phyloP scores from a whole-genome alignment of 805 yeast genomes.

The Yarrowia yakushimensis region DNA sequence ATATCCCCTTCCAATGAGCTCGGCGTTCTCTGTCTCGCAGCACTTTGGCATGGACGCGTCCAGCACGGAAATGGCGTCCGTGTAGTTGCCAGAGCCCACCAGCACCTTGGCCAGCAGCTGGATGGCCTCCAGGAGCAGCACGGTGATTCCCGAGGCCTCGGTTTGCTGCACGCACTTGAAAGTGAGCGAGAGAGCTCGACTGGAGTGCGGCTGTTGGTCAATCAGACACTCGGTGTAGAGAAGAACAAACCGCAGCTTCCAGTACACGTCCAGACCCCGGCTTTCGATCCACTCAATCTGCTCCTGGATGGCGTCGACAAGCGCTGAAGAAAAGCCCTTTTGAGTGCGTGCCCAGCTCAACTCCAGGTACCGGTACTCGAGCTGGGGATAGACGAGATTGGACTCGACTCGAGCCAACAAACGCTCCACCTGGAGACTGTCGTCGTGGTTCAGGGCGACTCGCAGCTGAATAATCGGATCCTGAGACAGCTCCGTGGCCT shows the following conservation, averaged over 20 bases:
- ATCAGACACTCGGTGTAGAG: constrained; percentile 9
- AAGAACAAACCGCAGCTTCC: constrained; percentile 35
- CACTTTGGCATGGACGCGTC: constrained; percentile 46
- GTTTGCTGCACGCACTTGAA: constrained; percentile 51
- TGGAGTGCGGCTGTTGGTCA: constrained; percentile 36
- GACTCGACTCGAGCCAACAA: background rate
- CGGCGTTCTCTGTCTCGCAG: constrained; percentile 42
- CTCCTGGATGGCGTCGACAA: background rate
- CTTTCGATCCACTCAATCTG: constrained; percentile 15
- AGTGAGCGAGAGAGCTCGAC: constrained; percentile 50
- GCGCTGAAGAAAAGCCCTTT: constrained; percentile 10
- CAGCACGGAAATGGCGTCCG: constrained; percentile 47
- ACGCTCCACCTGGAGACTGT: background rate
- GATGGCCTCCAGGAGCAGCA: constrained; percentile 47
- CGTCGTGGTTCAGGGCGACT: constrained; percentile 5
- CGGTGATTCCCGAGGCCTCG: constrained; percentile 45
- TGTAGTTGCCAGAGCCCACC: constrained; percentile 41
- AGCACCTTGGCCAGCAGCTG: constrained; percentile 47
- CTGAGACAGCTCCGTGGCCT: background rate
- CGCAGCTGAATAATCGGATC: constrained; percentile 3
- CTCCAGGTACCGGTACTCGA: constrained; percentile 1
- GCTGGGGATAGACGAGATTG: background rate
- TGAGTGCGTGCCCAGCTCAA: constrained; percentile 11
- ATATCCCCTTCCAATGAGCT: constrained; percentile 42
- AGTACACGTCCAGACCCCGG: constrained; percentile 40